Evolutionary conservation across 2,329 filamentous ascomycete species (phyloP), one percentile per base, ranked within the genome.

Genomic region (Chalaropsis thielavioides): DNA sequence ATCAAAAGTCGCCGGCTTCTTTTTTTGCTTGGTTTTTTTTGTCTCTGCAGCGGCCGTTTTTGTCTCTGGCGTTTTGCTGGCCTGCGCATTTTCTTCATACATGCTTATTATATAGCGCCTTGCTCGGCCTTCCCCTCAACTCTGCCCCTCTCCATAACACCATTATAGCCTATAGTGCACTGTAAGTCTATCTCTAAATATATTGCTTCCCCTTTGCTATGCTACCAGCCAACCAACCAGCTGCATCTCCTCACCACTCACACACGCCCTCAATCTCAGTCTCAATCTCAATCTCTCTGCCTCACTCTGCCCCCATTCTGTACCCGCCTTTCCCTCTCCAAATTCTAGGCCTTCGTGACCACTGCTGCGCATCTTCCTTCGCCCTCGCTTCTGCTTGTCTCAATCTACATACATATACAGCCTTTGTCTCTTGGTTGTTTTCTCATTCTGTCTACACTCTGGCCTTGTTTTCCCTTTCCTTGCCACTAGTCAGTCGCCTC

Each of bases 331-430:
- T 46, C 22, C 44, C 11, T 62, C 54, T 31, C 8, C 54, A 58
- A 35, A 38, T 58, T 58, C 54, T 38, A 58, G 54, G 27, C 54
- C 54, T 58, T n/a, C 15, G 43, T 58, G 24, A 58, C 22, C 35
- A 58, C 61, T 66, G 13, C 54, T 61, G 54, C 51, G 58, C 59
- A 22, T 65, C 62, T 31, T 22, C 51, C 31, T 51, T 51, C 41
- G 51, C 60, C 62, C 61, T 61, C 64, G 64, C 61, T 60, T 35
- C 54, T 58, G 59, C 10, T 38, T 62, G 22, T 61, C 60, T 61
- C 38, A 61, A 58, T 19, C 27, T 58, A 58, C n/a, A n/a, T n/a
- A n/a, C n/a, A n/a, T n/a, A n/a, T n/a, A n/a, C 54, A 58, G 54
- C 31, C 54, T 58, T 58, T 62, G 41, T 62, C 22, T 38, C 24